phyloP scores from a whole-genome alignment of 768 basidiomycete species.

The Boletus reticulatus region DNA sequence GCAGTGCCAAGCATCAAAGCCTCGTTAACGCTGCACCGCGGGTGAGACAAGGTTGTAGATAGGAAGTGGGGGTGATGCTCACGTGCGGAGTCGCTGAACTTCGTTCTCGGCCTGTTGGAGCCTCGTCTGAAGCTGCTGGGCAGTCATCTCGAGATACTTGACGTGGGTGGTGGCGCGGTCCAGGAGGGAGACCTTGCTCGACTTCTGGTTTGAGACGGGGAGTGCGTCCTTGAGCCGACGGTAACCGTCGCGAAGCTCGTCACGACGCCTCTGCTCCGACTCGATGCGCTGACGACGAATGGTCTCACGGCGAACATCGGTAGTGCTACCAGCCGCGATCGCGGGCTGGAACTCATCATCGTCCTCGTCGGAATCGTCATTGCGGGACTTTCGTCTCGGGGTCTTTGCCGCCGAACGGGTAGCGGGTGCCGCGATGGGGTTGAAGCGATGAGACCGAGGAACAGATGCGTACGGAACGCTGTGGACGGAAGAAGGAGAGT shows the following conservation, averaged over 20 bases:
- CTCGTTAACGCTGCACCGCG: constrained; percentile 65
- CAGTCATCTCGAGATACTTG: constrained; percentile 80
- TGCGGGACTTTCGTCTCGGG: constrained; percentile 44
- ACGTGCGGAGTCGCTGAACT: constrained; percentile 73
- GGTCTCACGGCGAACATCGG: constrained; percentile 81
- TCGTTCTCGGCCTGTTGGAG: constrained; percentile 78
- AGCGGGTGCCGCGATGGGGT: constrained; percentile 60
- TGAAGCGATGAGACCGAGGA: constrained; percentile 76
- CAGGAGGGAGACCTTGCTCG: constrained; percentile 87
- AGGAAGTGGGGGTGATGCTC: constrained; percentile 13
- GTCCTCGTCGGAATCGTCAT: constrained; percentile 70
- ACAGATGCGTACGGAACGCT: constrained; percentile 57
- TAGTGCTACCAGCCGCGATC: constrained; percentile 40
- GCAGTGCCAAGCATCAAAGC: constrained; percentile 84
- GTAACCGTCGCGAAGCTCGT: constrained; percentile 92
- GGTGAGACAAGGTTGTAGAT: neutral
- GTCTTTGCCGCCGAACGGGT: constrained; percentile 53
- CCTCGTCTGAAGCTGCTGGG: constrained; percentile 69
- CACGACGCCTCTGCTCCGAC: constrained; percentile 88
- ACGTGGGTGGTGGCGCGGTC: constrained; percentile 89
- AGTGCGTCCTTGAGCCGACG: constrained; percentile 87
- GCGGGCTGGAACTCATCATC: constrained; percentile 73
- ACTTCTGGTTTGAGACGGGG: constrained; percentile 88
- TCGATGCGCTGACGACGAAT: constrained; percentile 92
- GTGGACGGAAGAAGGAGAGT: constrained; percentile 47